Evolutionary conservation across 2,329 filamentous ascomycete genomes (phyloP), one percentile per base, ranked within the genome.

Genomic region (Phyllosticta paracitricarpa): DNA sequence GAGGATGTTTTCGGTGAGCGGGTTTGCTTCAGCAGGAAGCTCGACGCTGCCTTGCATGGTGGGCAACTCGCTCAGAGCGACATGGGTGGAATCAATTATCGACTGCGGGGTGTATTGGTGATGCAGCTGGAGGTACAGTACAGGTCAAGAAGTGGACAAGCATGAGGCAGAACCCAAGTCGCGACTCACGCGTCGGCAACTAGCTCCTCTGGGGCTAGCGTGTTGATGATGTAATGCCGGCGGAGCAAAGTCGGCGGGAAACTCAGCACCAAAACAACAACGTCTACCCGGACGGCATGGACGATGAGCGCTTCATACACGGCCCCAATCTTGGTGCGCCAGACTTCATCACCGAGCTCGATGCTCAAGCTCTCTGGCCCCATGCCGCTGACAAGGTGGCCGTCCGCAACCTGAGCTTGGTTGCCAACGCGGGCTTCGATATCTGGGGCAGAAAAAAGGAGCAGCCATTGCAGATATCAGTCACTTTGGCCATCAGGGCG

Each of bases 1-100:
- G 2, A 82, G 73, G 19, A 74, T 75, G 56, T 71, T 69, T 61
- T 79, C 77, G 7, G 76, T 80, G 25, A 82, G 74, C 8, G 79
- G 79, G 62, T 78, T 91, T 54, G 91, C 88, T 77, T 94, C 91
- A 65, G 89, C 91, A 6, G 89, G 83, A 63, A 91, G 85, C 77
- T 96, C 91, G 70, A 95, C 85, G n/a, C 66, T 66, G 35, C 67
- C 65, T 48, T 71, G 68, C 72, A 74, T 74, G 40, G 17, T 24
- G 60, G 52, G 25, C 24, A 10, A 51, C 19, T 8, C 14, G 25
- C 14, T 25, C n/a, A 25, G 24, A 26, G n/a, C 17, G 25, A 28
- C 30, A 48, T 48, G 40, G 54, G 51, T 10, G 28, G 9, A 10
- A 24, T 26, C 58, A 48, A 22, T n/a, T 54, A 57, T 54, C 48